phyloP scores from a whole-genome alignment of 139 green algal genomes.

The Parachlorella kessleri region DNA sequence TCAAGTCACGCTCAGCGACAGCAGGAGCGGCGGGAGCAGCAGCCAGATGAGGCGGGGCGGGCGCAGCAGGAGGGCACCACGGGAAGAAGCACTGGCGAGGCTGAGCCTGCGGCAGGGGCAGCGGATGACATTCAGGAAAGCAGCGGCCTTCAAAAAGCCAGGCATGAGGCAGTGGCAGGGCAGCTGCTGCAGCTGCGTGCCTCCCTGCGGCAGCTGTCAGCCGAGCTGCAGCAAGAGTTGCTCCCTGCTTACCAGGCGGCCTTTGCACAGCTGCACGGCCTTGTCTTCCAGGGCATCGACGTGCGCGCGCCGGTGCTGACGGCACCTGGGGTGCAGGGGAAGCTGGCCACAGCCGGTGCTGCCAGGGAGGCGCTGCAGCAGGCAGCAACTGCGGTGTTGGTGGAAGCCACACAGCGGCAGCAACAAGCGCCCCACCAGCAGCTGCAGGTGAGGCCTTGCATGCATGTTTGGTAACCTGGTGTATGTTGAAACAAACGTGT shows the following conservation, averaged over 20 bases:
- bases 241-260: neutral
- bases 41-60: neutral
- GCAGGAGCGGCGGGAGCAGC: neutral
- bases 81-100: neutral
- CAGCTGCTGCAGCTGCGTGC: constrained; percentile 12
- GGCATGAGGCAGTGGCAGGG: neutral
- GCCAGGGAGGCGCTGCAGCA: neutral
- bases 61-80: neutral
- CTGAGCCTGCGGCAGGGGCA: no score
- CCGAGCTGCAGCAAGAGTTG: neutral
- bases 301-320: neutral
- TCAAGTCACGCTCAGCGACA: neutral
- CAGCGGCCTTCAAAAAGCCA: no score
- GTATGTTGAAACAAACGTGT: no score
- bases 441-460: no score
- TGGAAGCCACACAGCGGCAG: neutral
- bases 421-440: neutral
- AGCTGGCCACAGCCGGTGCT: neutral
- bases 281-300: neutral
- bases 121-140: no score
- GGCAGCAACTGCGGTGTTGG: neutral
- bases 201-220: neutral
- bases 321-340: neutral
- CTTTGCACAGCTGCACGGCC: constrained; percentile 5
- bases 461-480: no score